Base-by-base conservation (phyloP, 1,284 basidiomycete genomes). In the Ganoderma lingzhi region DNA sequence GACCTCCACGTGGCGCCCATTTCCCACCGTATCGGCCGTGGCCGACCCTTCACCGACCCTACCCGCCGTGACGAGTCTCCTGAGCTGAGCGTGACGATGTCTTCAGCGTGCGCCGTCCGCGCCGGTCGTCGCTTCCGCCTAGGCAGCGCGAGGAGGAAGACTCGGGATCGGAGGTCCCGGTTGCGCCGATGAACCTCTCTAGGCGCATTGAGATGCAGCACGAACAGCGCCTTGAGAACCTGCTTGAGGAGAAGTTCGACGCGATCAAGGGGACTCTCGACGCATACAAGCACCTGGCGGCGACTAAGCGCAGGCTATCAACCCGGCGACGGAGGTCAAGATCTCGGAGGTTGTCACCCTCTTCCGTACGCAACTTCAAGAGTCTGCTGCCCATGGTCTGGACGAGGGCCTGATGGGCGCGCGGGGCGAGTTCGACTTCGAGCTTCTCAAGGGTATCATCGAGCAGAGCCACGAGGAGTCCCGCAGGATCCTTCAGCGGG, bases 351-450 rank as follows among this genome's bases (percentile, higher is more conserved):
- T 93, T 1, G 83, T 93, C 48, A 82, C 88, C 2, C 81, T 92
- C 68, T 90, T 93, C 84, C 84, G 89, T 4, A 81, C 86, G 14
- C 91, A 93, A 72, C 80, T 93, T 12, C 87, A 88, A 65, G 88
- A 90, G 39, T 88, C 88, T 3, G 88, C 89, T 0, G 81, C 83
- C 8, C 83, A 84, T 42, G 84, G 85, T 23, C 75, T 90, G 69
- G 89, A 92, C n/a, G 89, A 91, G 62, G 87, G 85, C 70, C 87
- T 87, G 74, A 82, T 87, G 81, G 91, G 93, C 76, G 92, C 90
- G 39, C 87, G 88, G 30, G 92, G 91, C 37, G 93, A 94, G 72
- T 80, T 93, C 35, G 93, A 94, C 80, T 88, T 93, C 75, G 90
- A 93, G 77, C 81, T 93, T 70, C 85, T 95, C 75, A 90, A 87